Evolutionary conservation across 2,329 filamentous ascomycete genomes (phyloP).

Genomic region (Biscogniauxia sp.): DNA sequence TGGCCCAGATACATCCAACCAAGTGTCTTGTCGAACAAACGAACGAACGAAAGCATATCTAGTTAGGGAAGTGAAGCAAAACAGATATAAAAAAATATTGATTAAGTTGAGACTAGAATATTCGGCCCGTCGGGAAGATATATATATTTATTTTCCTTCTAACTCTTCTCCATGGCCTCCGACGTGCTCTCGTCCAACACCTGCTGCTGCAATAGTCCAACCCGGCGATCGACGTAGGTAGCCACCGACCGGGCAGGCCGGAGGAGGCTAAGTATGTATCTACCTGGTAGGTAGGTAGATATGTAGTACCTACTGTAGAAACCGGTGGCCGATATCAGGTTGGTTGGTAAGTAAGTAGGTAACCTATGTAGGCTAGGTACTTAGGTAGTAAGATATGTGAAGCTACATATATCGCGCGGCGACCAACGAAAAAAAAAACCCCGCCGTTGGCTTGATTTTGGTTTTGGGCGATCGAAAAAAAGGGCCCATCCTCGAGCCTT

Average conservation of each 20-base stretch:
- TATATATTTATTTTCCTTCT: not conserved
- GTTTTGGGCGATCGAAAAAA: not conserved
- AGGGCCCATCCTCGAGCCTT: not conserved
- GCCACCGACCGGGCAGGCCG: slow-evolving; percentile 10
- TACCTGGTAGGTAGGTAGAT: no score
- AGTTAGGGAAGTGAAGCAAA: no score
- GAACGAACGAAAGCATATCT: no score
- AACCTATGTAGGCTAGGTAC: no score
- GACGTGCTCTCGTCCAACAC: not conserved
- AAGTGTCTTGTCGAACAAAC: no score
- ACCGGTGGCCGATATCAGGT: slow-evolving; percentile 5
- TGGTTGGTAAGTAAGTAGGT: no score
- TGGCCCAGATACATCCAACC: no score
- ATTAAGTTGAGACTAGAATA: not conserved
- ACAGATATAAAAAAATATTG: not conserved
- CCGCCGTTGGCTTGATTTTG: no score
- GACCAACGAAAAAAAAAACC: no score
- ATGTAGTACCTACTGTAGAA: no score
- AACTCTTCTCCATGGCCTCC: not conserved
- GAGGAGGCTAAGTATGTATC: not conserved
- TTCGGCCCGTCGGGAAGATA: not conserved
- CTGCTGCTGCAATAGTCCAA: slow-evolving; percentile 20
- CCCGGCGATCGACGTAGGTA: slow-evolving; percentile 22
- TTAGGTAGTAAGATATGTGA: no score
- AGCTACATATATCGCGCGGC: no score